Evolutionary conservation across 1,284 basidiomycete genomes (phyloP), one percentile per base, ranked within the genome.

Genomic region (Cryptococcus sp.): DNA sequence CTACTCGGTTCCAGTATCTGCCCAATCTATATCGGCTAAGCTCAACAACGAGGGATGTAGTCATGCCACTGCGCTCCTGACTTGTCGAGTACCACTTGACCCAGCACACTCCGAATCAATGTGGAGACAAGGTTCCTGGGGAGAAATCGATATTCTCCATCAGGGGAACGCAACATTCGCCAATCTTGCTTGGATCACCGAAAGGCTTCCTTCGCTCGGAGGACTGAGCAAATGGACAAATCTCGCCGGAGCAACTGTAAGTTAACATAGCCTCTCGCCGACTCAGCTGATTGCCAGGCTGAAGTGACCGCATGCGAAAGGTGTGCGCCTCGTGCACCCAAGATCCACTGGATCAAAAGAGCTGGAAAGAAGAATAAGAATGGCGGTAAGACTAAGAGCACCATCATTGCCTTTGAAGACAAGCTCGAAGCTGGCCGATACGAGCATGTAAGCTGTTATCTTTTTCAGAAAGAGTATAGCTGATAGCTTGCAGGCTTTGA

Each of bases 131-230:
- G 82, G 80, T 9, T 59, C 67, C 1, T 94, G 89, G 89, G 77
- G 76, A 28, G 86, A 91, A 63, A 82, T 96, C 28, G 89, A 93
- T 69, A 85, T 88, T 59, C 79, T 89, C 7, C 85, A 91, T 64
- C 87, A 93, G 62, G 85, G 90, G 5, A 69, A 73, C 34, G 78
- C 82, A 2, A 86, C 84, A 0, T 93, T 91, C 78, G 83, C 83
- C 58, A 79, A 84, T 7, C 70, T 93, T 7, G 86, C 90, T 0
- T 96, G 91, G 91, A 77, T 94, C 28, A 78, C 89, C 14, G 88
- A 92, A 66, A 83, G 89, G 48, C 80, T 92, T 53, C 85, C 87
- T 4, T 81, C 84, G 53, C 81, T 88, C 52, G 82, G 86, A 36
- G 82, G 82, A 21, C 77, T 80, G 51, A 81, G 86, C 60, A 75